Evolutionary conservation across 2,329 filamentous ascomycete genomes (phyloP), one percentile per base, ranked within the genome.

Genomic region (Cytospora leucostoma): DNA sequence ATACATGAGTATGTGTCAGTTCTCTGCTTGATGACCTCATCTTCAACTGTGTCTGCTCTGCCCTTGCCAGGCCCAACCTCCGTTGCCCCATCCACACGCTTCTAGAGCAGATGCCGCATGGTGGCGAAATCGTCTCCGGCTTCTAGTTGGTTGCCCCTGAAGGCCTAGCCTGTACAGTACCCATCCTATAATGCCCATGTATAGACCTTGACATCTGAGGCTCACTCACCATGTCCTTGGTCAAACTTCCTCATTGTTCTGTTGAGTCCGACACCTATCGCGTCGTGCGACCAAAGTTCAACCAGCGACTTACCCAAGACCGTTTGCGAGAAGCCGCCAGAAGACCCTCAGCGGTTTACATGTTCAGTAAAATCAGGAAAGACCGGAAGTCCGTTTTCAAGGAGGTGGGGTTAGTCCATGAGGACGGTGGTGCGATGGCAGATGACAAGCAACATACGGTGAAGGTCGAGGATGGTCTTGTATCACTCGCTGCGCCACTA

Each of bases 361-460:
- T 79, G 74, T 68, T 68, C 49, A 75, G 75, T 68, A 82, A 79
- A 62, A 78, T 83, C 55, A 76, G 73, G 65, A 84, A 82, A 69
- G 80, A 77, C 50, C 77, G 82, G 56, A 79, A 75, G 67, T 84
- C 82, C 27, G 74, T 84, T 62, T 85, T 85, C 67, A 82, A 75
- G 68, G 82, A 85, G 71, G 70, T 80, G 49, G 82, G 82, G 5
- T 69, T 84, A 21, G 73, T 77, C 56, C 74, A 77, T 50, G 76
- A 76, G 37, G 69, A 71, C n/a, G 68, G 70, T 40, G 66, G 68
- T 34, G 55, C 61, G 13, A 63, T 62, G 7, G 61, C 69, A 60
- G 61, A 69, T 61, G 68, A 34, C 59, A 67, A 60, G 64, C 67
- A 35, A 56, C 70, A 57, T 63, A 60, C 59, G 67, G 72, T 72